A percentile compares a stretch with the other conserved stretches of the same genome.
Evolutionary conservation across 1,284 basidiomycete genomes (phyloP).

Genomic region (Sporisorium scitamineum): DNA sequence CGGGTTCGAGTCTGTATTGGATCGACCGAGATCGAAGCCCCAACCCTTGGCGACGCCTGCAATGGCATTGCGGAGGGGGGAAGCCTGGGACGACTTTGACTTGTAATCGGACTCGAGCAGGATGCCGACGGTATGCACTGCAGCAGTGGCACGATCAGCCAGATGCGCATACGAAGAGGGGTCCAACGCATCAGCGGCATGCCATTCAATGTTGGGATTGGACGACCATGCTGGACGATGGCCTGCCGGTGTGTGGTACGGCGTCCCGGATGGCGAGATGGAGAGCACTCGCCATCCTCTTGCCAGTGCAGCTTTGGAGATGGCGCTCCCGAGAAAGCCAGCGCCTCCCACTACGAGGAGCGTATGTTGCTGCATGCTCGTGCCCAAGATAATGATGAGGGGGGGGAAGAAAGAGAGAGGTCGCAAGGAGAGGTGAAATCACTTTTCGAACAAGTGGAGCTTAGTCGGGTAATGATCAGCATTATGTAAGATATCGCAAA

Average conservation of each 20-base stretch:
- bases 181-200: slow-evolving; percentile 74
- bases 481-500: slow-evolving; percentile 14
- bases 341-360: slow-evolving; percentile 85
- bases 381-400: neutral
- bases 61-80: slow-evolving; percentile 41
- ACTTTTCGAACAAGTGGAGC: slow-evolving; percentile 12
- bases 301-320: slow-evolving; percentile 85
- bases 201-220: slow-evolving; percentile 57
- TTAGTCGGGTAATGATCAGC: slow-evolving; percentile 6
- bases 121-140: slow-evolving; percentile 95
- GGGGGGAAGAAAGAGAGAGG: neutral
- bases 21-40: slow-evolving; percentile 68
- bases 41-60: slow-evolving; percentile 62
- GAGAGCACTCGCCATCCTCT: slow-evolving; percentile 88
- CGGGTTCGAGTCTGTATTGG: slow-evolving; percentile 63
- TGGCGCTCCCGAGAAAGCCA: slow-evolving; percentile 92
- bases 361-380: slow-evolving; percentile 32
- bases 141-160: slow-evolving; percentile 77
- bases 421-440: neutral
- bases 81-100: slow-evolving; percentile 27
- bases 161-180: slow-evolving; percentile 81
- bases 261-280: slow-evolving; percentile 86
- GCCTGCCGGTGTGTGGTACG: slow-evolving; percentile 87
- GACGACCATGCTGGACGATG: slow-evolving; percentile 87
- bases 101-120: slow-evolving; percentile 90